Conservation (phyloP, 352 stramenopile genomes). For the Phytophthora nicotianae region DNA sequence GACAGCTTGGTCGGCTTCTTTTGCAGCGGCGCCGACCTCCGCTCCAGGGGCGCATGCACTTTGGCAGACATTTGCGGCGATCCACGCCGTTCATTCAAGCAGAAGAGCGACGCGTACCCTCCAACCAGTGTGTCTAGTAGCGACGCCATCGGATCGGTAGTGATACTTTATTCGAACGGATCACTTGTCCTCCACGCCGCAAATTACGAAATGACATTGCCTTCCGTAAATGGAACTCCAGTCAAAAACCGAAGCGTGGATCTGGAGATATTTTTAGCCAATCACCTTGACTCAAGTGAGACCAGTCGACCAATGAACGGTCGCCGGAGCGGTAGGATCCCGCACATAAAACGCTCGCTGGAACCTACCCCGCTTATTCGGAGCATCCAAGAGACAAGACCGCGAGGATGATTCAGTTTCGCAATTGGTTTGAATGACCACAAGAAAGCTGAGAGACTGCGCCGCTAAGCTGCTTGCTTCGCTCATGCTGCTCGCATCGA, state of each 20-base stretch:
- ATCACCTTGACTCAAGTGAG: slow-evolving; percentile 12
- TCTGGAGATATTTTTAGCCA: slow-evolving; percentile 31
- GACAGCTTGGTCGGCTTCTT: slow-evolving; percentile 42
- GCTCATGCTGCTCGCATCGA: background rate
- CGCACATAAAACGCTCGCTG: slow-evolving; percentile 11
- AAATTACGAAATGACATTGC: slow-evolving; percentile 36
- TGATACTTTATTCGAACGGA: background rate
- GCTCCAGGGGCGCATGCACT: slow-evolving; percentile 33
- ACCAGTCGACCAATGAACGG: background rate
- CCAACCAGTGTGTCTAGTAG: slow-evolving; percentile 35
- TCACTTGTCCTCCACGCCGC: slow-evolving; percentile 11
- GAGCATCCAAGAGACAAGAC: slow-evolving; percentile 8
- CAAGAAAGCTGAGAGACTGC: slow-evolving; percentile 7
- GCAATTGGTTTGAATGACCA: slow-evolving; percentile 3
- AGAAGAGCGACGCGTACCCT: slow-evolving; percentile 50
- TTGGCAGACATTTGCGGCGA: slow-evolving; percentile 42
- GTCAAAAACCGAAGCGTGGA: slow-evolving; percentile 20
- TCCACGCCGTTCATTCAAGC: slow-evolving; percentile 40
- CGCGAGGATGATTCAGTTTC: slow-evolving; percentile 14
- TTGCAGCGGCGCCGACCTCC: background rate
- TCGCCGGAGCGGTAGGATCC: slow-evolving; percentile 2
- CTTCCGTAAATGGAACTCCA: slow-evolving; percentile 8
- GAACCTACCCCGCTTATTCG: slow-evolving; percentile 21
- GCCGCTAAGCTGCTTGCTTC: background rate
- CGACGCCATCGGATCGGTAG: slow-evolving; percentile 13